Percentiles rank a stretch among this genome's conserved stretches.
Conservation (phyloP, 78 protist species). For the Dictyostelium brefeldianum region DNA sequence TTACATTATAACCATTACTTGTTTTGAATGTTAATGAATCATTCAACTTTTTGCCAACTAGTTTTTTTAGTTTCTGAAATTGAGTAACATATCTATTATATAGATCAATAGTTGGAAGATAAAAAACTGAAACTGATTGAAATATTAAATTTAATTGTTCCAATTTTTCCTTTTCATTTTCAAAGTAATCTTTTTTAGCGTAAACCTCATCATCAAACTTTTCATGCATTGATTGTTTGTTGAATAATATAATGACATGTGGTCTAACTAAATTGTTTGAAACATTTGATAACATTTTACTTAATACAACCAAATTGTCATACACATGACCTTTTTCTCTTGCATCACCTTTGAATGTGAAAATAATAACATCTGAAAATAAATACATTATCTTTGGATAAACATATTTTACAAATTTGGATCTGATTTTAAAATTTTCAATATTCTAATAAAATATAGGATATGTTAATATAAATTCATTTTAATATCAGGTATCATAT, state of each 20-base stretch:
- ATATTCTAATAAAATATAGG: too few relatives aligned
- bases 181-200: neutral
- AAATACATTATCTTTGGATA: constrained; percentile 23
- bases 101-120: neutral
- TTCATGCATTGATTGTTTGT: neutral
- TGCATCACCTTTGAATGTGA: neutral
- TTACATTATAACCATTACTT: too few relatives aligned
- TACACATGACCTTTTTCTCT: neutral
- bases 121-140: neutral
- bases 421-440: neutral
- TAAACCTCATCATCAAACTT: neutral
- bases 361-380: constrained; percentile 33
- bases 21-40: neutral
- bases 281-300: neutral
- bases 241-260: neutral
- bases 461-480: too few relatives aligned
- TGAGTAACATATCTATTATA: neutral
- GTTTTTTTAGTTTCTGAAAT: neutral
- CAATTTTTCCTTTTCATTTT: neutral
- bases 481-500: too few relatives aligned
- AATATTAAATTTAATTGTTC: neutral
- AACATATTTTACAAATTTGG: neutral
- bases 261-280: neutral
- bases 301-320: neutral
- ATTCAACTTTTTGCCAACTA: neutral